These are phyloP conservation scores for Aurifilum marmelostoma DNA, from an alignment of 2,329 filamentous ascomycete species.

Conservation along the genomic window DNA sequence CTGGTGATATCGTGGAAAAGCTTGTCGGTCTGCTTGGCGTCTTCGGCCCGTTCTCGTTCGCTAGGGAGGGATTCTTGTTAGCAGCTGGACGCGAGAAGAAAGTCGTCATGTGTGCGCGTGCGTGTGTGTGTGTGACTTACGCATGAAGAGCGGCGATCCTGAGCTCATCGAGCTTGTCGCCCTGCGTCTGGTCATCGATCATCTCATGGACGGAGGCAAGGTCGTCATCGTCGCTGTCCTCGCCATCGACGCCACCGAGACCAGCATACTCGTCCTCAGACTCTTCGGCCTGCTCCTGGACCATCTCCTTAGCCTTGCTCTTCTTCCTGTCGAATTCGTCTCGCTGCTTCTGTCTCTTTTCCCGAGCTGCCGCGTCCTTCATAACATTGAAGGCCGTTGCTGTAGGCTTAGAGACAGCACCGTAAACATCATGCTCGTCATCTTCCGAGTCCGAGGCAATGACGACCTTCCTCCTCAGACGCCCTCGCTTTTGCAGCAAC, in stretches of 20 bases:
- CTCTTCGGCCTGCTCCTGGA: slow-evolving; percentile 93
- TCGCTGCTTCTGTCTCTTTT: slow-evolving; percentile 51
- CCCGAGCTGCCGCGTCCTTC: slow-evolving; percentile 63
- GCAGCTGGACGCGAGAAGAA: neutral
- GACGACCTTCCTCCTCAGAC: slow-evolving; percentile 50
- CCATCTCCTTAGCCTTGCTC: slow-evolving; percentile 82
- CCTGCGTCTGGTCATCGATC: slow-evolving; percentile 81
- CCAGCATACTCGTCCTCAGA: slow-evolving; percentile 98
- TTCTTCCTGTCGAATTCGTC: slow-evolving; percentile 79
- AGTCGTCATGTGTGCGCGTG: no score
- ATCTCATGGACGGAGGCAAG: slow-evolving; percentile 76
- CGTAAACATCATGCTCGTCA: slow-evolving; percentile 38
- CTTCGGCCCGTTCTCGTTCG: slow-evolving; percentile 75
- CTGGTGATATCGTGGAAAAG: slow-evolving; percentile 92
- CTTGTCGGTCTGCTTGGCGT: slow-evolving; percentile 88
- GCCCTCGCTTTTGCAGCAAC: slow-evolving; percentile 62
- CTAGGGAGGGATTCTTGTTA: slow-evolving; percentile 45
- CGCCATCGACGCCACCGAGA: slow-evolving; percentile 85
- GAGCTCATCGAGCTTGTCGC: slow-evolving; percentile 76
- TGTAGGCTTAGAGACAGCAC: slow-evolving; percentile 37
- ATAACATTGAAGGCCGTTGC: slow-evolving; percentile 67
- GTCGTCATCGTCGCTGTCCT: slow-evolving; percentile 78
- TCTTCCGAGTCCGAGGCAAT: slow-evolving; percentile 31
- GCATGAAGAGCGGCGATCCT: slow-evolving; percentile 86
- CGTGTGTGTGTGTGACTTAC: slow-evolving; percentile 58